A percentile compares a stretch with the other conserved stretches of the same genome.
These are phyloP conservation scores for Fusarium kyushuense DNA, from an alignment of 2,329 filamentous ascomycete genomes.

Conservation along the genomic window DNA sequence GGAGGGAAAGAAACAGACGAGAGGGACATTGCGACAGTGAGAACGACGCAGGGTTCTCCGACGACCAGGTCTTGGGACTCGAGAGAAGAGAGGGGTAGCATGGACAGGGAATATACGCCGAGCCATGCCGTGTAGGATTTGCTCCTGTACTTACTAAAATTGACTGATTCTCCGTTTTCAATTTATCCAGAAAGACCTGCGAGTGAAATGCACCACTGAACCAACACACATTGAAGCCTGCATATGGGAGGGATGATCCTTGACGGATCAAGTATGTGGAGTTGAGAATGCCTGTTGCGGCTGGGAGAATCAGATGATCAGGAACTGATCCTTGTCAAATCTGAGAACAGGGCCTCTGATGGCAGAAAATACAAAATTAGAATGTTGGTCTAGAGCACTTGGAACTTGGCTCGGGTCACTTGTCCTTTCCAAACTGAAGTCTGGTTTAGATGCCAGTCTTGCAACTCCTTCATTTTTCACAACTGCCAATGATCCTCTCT, in stretches of 20 bases:
- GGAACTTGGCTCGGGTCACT: background rate
- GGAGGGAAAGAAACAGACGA: background rate
- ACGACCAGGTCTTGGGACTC: conserved; percentile 13
- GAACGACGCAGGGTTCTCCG: background rate
- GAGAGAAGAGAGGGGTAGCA: conserved; percentile 11
- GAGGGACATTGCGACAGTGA: background rate
- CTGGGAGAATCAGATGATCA: conserved; percentile 4
- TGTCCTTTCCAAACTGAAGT: background rate
- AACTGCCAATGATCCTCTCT: background rate
- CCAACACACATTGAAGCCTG: background rate
- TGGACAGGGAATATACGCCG: conserved; percentile 19
- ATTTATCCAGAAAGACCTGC: background rate
- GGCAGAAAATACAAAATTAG: background rate
- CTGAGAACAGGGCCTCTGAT: too few species aligned
- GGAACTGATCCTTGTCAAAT: background rate
- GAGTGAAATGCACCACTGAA: background rate
- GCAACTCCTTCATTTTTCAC: too few species aligned
- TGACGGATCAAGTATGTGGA: background rate
- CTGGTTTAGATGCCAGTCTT: background rate
- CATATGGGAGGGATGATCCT: conserved; percentile 1
- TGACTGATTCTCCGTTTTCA: background rate
- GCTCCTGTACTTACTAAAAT: background rate
- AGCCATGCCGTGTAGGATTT: conserved; percentile 15
- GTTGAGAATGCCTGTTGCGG: background rate
- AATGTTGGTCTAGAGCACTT: background rate